Percentiles rank a stretch among this genome's conserved stretches.
These are phyloP conservation scores for Polyporus tsugae DNA, from an alignment of 1,284 basidiomycete genomes.

Conservation along the genomic window DNA sequence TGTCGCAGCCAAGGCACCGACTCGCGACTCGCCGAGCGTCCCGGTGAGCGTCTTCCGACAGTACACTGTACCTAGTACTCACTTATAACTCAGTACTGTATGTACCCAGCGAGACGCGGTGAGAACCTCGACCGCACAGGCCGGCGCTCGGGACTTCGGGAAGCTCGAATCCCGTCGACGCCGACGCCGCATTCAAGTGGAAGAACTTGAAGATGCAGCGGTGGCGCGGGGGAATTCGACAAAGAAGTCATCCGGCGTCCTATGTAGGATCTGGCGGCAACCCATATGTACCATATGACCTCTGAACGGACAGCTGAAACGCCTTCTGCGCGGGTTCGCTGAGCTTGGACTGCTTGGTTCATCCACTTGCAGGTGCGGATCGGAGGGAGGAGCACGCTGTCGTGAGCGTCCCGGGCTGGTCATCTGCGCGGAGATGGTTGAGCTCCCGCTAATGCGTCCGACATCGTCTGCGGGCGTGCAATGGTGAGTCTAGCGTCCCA, in stretches of 20 bases:
- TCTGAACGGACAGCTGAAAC: slow-evolving; percentile 1
- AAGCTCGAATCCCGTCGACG: background rate
- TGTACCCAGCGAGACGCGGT: background rate
- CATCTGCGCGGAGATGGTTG: background rate
- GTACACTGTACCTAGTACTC: background rate
- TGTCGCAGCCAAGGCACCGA: background rate
- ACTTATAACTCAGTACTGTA: background rate
- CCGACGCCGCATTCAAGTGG: slow-evolving; percentile 3
- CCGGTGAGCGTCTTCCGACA: background rate
- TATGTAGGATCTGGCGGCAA: background rate
- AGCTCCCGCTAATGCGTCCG: background rate
- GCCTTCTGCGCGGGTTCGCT: background rate
- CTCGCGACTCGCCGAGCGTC: background rate
- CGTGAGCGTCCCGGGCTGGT: background rate
- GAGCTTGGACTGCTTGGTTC: background rate
- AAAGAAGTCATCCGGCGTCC: background rate
- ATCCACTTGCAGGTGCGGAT: background rate
- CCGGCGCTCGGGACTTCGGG: slow-evolving; percentile 1
- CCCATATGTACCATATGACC: background rate
- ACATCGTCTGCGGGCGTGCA: background rate
- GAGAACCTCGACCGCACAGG: background rate
- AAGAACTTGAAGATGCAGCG: background rate
- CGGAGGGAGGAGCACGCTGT: background rate
- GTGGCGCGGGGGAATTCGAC: slow-evolving; percentile 2
- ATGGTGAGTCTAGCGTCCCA: background rate